Conservation (phyloP, 192 early-diverging fungal genomes). For the Entomortierella parvispora region DNA sequence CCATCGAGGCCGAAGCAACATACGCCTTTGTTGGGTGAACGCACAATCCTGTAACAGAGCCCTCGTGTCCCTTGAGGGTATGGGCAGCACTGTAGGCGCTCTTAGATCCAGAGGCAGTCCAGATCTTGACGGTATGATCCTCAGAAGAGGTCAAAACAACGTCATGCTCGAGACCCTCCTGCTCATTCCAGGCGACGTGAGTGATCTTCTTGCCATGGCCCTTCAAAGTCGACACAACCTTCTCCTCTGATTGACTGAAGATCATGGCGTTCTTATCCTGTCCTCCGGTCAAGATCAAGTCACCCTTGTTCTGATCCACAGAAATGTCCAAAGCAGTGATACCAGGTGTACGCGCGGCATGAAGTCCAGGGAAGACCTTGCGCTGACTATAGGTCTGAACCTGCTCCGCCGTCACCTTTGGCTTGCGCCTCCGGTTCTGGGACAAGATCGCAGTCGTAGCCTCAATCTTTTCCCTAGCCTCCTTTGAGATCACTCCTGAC, state of each 20-base stretch:
- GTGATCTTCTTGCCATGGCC: slow-evolving; percentile 89
- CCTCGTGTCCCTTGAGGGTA: slow-evolving; percentile 74
- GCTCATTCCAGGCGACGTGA: slow-evolving; percentile 71
- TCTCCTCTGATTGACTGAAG: slow-evolving; percentile 70
- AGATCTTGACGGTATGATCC: slow-evolving; percentile 87
- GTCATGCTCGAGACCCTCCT: slow-evolving; percentile 59
- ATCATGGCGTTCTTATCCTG: slow-evolving; percentile 82
- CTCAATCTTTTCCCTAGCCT: slow-evolving; percentile 61
- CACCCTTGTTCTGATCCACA: slow-evolving; percentile 59
- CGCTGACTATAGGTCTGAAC: slow-evolving; percentile 67
- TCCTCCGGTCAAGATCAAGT: slow-evolving; percentile 81
- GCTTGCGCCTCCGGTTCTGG: slow-evolving; percentile 77
- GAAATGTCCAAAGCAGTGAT: slow-evolving; percentile 62
- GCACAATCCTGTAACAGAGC: slow-evolving; percentile 77
- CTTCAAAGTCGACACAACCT: slow-evolving; percentile 74
- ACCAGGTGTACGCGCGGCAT: slow-evolving; percentile 78
- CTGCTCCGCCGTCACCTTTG: slow-evolving; percentile 76
- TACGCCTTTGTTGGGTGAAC: slow-evolving; percentile 87
- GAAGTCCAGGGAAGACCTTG: slow-evolving; percentile 68
- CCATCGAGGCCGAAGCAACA: slow-evolving; percentile 77
- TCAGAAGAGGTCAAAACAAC: slow-evolving; percentile 76
- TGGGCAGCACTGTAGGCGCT: slow-evolving; percentile 51
- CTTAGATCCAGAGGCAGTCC: slow-evolving; percentile 64
- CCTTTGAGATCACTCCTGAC: slow-evolving; percentile 53
- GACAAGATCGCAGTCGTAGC: slow-evolving; percentile 56